phyloP scores from a whole-genome alignment of 305 asterid genomes.

The Fraxinus nigra region DNA sequence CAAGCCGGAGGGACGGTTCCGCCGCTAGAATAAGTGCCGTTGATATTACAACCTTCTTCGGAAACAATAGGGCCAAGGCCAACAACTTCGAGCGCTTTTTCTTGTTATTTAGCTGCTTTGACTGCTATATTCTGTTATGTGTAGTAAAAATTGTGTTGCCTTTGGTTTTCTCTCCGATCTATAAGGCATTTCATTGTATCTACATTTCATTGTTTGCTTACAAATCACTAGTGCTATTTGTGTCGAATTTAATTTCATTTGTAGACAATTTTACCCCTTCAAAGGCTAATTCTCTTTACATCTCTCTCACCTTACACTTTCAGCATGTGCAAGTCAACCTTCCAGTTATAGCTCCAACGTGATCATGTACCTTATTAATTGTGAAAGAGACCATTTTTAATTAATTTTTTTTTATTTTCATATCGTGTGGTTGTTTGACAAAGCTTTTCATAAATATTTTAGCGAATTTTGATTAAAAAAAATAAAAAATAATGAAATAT shows the following conservation, averaged over 20 bases:
- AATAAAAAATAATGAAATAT: too few relatives aligned
- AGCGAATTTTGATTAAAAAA: too few relatives aligned
- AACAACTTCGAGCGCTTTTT: neutral
- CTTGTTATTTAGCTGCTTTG: constrained; percentile 4
- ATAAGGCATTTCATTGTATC: neutral
- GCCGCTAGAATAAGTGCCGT: constrained; percentile 27
- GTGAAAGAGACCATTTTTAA: neutral
- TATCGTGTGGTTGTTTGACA: neutral
- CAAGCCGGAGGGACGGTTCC: constrained; percentile 82
- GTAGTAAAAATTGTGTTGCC: constrained; percentile 16
- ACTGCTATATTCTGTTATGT: constrained; percentile 1
- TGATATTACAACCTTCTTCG: neutral
- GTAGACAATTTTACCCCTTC: neutral
- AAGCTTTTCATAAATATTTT: too few relatives aligned
- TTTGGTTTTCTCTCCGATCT: neutral
- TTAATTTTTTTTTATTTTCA: neutral
- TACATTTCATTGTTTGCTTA: neutral
- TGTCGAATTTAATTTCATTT: neutral
- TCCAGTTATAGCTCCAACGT: neutral
- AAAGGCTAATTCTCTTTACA: neutral
- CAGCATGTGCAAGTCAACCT: neutral
- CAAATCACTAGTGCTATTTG: neutral
- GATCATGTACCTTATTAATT: neutral
- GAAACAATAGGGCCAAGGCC: neutral
- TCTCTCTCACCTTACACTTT: neutral